Evolutionary conservation across 164 flowering plant genomes (phyloP).

Genomic region (Magnolia changhungtana): DNA sequence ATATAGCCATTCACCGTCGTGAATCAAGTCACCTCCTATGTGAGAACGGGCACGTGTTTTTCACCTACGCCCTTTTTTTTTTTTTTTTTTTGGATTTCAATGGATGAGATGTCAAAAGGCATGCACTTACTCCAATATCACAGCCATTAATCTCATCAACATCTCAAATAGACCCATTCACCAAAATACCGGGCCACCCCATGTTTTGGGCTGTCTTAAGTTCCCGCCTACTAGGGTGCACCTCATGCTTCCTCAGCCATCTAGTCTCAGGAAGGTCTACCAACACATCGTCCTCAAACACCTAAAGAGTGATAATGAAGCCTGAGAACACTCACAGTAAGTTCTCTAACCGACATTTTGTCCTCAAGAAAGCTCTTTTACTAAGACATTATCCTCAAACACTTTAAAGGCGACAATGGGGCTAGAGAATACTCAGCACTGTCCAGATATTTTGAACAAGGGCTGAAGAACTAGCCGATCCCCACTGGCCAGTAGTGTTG

Average conservation of each 20-base stretch:
- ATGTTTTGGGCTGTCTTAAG: constrained; percentile 42
- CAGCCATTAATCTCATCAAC: constrained; percentile 72
- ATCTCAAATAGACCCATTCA: constrained; percentile 73
- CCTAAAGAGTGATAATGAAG: no score
- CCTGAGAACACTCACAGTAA: constrained; percentile 5
- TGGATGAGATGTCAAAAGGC: constrained; percentile 61
- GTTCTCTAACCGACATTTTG: constrained; percentile 61
- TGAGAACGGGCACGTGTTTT: constrained; percentile 43
- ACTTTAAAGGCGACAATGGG: constrained; percentile 59
- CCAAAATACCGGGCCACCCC: constrained; percentile 75
- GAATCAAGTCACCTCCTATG: constrained; percentile 54
- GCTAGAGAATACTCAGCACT: constrained; percentile 49
- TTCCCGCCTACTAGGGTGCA: constrained; percentile 77
- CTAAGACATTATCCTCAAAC: constrained; percentile 33
- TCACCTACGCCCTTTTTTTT: constrained; percentile 63
- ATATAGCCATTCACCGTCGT: constrained; percentile 76
- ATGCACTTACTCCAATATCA: constrained; percentile 53
- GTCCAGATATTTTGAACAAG: constrained; percentile 53
- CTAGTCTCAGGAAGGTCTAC: constrained; percentile 64
- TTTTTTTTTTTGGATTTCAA: constrained; percentile 40
- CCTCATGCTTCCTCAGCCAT: constrained; percentile 72
- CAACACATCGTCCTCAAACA: constrained; percentile 53
- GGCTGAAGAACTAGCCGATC: constrained; percentile 59
- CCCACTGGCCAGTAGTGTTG: constrained; percentile 28
- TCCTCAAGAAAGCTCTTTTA: not conserved